phyloP scores from a whole-genome alignment of 257 asterid species.

The Solanum gracilifrons region DNA sequence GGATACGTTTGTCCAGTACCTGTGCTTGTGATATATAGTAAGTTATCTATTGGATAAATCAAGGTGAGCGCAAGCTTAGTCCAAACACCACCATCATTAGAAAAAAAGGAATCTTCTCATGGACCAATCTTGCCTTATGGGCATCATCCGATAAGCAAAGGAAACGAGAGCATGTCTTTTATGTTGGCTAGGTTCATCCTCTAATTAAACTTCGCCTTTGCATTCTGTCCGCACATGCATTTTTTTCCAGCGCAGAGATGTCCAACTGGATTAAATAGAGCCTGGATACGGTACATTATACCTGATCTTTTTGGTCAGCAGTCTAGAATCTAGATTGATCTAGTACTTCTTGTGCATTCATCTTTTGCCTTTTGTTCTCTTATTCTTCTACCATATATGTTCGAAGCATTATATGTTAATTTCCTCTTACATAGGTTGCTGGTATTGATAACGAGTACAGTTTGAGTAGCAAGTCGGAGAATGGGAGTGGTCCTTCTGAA shows the following conservation, averaged over 20 bases:
- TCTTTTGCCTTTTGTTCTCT: not conserved
- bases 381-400: not conserved
- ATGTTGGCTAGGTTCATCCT: not conserved
- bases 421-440: slow-evolving; percentile 32
- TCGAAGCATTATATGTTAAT: not conserved
- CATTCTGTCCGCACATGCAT: not conserved
- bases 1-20: not conserved
- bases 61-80: not conserved
- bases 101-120: not conserved
- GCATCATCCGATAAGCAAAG: not conserved
- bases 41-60: not conserved
- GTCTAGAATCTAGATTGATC: not conserved
- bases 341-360: not conserved
- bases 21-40: not conserved
- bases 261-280: not conserved
- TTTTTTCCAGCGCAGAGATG: not conserved
- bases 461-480: slow-evolving; percentile 48
- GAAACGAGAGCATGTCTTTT: not conserved
- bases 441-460: slow-evolving; percentile 42
- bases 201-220: not conserved
- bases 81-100: not conserved
- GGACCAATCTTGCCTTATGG: not conserved
- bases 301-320: not conserved
- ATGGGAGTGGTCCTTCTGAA: slow-evolving; percentile 53
- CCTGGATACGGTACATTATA: not conserved